Base-by-base conservation (phyloP, 163 green algal species). In the Coccomyxa subellipsoidea region DNA sequence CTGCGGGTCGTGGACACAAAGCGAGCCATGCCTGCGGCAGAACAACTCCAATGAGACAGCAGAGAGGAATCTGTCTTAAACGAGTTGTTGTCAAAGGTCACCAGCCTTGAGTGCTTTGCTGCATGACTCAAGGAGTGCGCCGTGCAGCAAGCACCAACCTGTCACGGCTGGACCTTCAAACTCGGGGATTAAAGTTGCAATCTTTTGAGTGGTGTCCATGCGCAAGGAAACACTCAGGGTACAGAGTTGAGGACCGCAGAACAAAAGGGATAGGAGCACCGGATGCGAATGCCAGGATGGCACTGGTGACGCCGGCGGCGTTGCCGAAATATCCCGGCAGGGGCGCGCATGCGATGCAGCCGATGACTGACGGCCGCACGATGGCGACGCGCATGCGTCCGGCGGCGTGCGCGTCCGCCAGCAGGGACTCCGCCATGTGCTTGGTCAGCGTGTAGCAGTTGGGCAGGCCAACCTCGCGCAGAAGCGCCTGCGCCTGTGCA, bases 381-480 rank as follows among this genome's bases (percentile, higher is more conserved):
- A 94, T 92, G 66, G 54, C 69, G 36, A 83, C 73, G 23, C 31
- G 38, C 23, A 37, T 38, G 21, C 27, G 29, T 32, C 66, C 66
- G 8, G 66, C 7, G 29, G 66, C 66, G 34, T 83, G 54, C 70
- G 15, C 31, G 2, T 87, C 78, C 4, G 85, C 80, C 47, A 94
- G 87, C 78, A 95, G 85, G 53, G 84, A 81, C 88, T 95, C 92
- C 1, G 86, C 84, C 75, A 95, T 81, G 76, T 90, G 82, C 87
- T 95, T 95, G 76, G 88, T 87, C 77, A 95, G 84, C 39, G 77
- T 88, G 83, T 95, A 95, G 23, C 86, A 90, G 87, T 94, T 94
- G 53, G 88, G 87, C 15, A 95, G 90, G 27, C 82, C 40, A 35
- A 59, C 66, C 35, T 78, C 34, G 15, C n/a, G 31, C 83, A 83